Evolutionary conservation across 192 early-diverging fungal species (phyloP), one percentile per base, ranked within the genome.

Genomic region (Neocallimastix lanati): DNA sequence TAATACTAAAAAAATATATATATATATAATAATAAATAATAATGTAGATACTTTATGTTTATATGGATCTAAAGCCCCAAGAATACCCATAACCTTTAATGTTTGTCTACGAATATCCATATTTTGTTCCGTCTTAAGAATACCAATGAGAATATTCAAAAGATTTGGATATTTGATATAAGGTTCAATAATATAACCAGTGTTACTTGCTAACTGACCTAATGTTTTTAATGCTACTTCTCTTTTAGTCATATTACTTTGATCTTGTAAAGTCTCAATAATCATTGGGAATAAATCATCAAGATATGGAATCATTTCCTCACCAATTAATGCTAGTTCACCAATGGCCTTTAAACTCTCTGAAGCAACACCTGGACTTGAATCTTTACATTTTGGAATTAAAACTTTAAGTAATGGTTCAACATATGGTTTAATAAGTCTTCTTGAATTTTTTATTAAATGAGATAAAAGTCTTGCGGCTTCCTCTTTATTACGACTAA

Each of bases 61-160:
- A 85, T 96, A 95, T 28, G 97, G 96, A 88, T 98, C 97, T 16
- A 98, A 85, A 21, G 97, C 97, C 28, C 97, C 97, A 5, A 98
- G 87, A 28, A 95, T 95, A 78, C 97, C 97, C 79, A 98, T 90
- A 21, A 95, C 86, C 78, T 96, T 95, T 30, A 97, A 90, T 4
- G 92, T 93, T 83, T 97, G 95, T 28, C 88, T 83, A 35, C 95
- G 88, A 38, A 98, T 92, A n/a, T 79, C 84, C 16, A 87, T 80
- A 12, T 87, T 86, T 77, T 91, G 88, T 83, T 97, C 96, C 0
- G 93, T 91, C 81, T 95, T 94, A 35, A 98, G 84, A 77, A 97
- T 93, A 7, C 81, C 86, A 40, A 95, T 91, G 37, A 98, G 83
- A 12, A 91, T 91, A 77, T 89, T 86, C 13, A 98, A 87, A 29